Conservation (phyloP, 2,329 filamentous ascomycete genomes). For the Sclerotinia sclerotiorum region DNA sequence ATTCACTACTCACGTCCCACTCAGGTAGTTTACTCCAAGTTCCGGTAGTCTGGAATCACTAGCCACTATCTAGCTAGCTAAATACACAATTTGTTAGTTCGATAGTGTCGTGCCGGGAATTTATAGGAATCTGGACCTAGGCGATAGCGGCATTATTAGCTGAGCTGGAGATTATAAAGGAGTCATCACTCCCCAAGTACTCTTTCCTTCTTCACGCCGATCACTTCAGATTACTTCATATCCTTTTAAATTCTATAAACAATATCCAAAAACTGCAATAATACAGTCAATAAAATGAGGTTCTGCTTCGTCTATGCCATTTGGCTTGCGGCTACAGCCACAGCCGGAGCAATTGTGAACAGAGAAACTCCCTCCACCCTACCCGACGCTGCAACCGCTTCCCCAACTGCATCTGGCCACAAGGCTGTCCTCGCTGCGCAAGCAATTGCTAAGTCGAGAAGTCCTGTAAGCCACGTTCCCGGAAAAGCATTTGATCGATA, state of each 20-base stretch:
- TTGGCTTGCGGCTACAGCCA: too few species aligned
- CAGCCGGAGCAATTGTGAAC: not conserved
- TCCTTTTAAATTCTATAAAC: slow-evolving; percentile 17
- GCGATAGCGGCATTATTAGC: too few species aligned
- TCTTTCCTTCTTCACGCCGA: too few species aligned
- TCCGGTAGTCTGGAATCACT: not conserved
- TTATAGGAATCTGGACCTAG: too few species aligned
- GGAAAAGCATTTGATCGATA: slow-evolving; percentile 74
- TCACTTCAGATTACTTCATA: too few species aligned
- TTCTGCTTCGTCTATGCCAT: too few species aligned
- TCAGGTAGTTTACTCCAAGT: not conserved
- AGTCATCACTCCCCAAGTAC: too few species aligned
- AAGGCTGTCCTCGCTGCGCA: slow-evolving; percentile 54
- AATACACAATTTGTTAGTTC: not conserved
- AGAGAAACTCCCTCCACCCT: not conserved
- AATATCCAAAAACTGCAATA: slow-evolving; percentile 33
- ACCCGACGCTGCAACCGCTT: slow-evolving; percentile 27
- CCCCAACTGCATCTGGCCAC: slow-evolving; percentile 51
- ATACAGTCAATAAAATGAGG: too few species aligned
- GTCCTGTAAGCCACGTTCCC: slow-evolving; percentile 62
- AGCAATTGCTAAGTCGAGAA: slow-evolving; percentile 60
- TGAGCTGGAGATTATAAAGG: too few species aligned
- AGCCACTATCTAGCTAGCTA: not conserved
- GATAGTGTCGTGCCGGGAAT: too few species aligned
- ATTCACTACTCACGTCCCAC: not conserved